Percentiles rank a stretch among this genome's conserved stretches.
Conservation (phyloP, 352 stramenopile species). For the Thalassiosira sp. region DNA sequence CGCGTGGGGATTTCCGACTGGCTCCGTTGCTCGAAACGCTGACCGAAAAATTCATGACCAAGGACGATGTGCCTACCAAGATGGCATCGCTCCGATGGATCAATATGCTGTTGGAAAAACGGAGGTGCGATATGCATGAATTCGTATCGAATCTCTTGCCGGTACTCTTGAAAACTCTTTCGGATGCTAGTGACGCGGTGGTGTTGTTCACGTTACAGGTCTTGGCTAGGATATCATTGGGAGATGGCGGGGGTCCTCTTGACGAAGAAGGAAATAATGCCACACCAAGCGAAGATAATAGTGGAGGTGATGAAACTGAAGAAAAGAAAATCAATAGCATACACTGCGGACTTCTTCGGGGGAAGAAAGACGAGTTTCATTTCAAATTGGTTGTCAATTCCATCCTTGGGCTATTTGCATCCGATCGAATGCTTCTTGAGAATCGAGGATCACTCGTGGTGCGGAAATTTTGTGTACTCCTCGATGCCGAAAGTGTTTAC, state of each 20-base stretch:
- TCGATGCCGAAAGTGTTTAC: constrained; percentile 98
- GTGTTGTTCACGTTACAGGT: constrained; percentile 96
- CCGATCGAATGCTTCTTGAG: constrained; percentile 88
- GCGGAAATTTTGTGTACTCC: constrained; percentile 95
- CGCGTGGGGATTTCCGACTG: constrained; percentile 88
- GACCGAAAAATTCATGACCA: constrained; percentile 91
- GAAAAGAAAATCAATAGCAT: constrained; percentile 20
- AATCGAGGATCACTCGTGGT: constrained; percentile 97
- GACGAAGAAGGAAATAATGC: constrained; percentile 17
- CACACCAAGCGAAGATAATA: not conserved
- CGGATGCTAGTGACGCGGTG: constrained; percentile 94
- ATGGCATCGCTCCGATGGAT: constrained; percentile 92
- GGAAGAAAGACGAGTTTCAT: constrained; percentile 84
- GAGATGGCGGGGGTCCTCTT: constrained; percentile 54
- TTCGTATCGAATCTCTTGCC: constrained; percentile 92
- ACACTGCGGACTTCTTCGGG: constrained; percentile 43
- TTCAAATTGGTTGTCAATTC: constrained; percentile 89
- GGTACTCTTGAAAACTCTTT: constrained; percentile 94
- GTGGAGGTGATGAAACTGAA: constrained; percentile 17
- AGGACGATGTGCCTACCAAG: constrained; percentile 94
- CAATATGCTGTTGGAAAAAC: constrained; percentile 98
- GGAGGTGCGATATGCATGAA: constrained; percentile 89
- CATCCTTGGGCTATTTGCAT: constrained; percentile 93
- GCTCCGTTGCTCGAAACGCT: constrained; percentile 93
- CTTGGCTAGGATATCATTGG: constrained; percentile 90